Evolutionary conservation across 1,284 basidiomycete species (phyloP).

Genomic region (Sanghuangporus sanghuang): DNA sequence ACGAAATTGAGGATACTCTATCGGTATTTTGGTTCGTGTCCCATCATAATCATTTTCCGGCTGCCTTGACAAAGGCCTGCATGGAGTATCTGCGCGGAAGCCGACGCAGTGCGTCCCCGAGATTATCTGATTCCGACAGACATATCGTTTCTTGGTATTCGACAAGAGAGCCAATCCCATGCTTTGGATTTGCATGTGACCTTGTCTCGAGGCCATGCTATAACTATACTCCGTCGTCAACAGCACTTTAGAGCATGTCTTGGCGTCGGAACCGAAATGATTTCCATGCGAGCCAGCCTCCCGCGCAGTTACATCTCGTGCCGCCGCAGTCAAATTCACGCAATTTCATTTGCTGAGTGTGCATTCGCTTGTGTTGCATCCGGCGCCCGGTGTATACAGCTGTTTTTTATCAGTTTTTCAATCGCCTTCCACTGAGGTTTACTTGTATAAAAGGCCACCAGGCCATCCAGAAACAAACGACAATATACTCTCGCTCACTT

Average conservation of each 20-base stretch:
- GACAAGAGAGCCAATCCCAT: too few relatives aligned
- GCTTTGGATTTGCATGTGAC: too few relatives aligned
- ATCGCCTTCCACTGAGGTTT: neutral
- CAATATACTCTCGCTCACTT: neutral
- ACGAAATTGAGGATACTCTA: too few relatives aligned
- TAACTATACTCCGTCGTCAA: neutral
- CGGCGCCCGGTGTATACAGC: neutral
- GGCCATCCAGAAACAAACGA: neutral
- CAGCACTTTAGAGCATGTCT: too few relatives aligned
- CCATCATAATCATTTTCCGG: too few relatives aligned
- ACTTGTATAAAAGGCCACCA: neutral
- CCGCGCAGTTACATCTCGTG: neutral
- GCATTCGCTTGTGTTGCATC: neutral
- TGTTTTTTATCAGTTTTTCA: neutral
- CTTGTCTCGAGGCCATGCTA: too few relatives aligned
- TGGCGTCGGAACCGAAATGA: neutral
- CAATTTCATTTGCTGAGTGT: neutral
- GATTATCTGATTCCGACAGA: too few relatives aligned
- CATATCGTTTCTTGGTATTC: too few relatives aligned
- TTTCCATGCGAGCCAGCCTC: neutral
- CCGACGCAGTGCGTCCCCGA: too few relatives aligned
- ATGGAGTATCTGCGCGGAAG: too few relatives aligned
- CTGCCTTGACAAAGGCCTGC: too few relatives aligned
- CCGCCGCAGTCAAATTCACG: neutral
- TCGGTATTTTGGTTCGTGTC: too few relatives aligned